Conservation (phyloP, 192 early-diverging fungal species). For the Backusella morwellensis region DNA sequence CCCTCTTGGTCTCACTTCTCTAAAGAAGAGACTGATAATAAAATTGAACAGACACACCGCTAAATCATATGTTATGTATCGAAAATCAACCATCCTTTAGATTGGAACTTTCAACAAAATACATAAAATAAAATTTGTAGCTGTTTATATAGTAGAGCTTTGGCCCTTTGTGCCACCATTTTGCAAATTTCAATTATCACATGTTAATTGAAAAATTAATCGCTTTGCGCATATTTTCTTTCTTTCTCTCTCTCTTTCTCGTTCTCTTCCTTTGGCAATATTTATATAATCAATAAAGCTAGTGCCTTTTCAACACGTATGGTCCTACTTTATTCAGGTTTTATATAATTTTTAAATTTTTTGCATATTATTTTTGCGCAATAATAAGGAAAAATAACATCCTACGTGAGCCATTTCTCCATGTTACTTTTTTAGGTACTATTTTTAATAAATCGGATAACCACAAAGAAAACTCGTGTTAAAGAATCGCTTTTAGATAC, state of each 20-base stretch:
- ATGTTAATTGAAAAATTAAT: not conserved
- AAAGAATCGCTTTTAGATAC: not conserved
- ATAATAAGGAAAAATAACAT: not conserved
- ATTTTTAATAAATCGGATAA: not conserved
- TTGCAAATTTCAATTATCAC: not conserved
- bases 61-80: constrained; percentile 56
- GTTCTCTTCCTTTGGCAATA: not conserved
- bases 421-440: not conserved
- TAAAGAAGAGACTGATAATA: constrained; percentile 78
- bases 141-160: not conserved
- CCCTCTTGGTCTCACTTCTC: constrained; percentile 85
- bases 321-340: not conserved
- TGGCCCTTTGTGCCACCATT: not conserved
- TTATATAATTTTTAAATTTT: not conserved
- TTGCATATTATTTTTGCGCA: not conserved
- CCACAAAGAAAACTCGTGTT: constrained; percentile 4
- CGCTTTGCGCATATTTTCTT: not conserved
- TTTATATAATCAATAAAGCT: not conserved
- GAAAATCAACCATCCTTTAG: not conserved
- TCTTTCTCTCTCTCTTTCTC: not conserved
- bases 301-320: not conserved
- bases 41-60: constrained; percentile 64
- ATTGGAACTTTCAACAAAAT: not conserved
- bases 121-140: not conserved
- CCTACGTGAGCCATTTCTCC: not conserved